phyloP scores from a whole-genome alignment of 306 rosid genomes.

The Lathyrus tuberosus region DNA sequence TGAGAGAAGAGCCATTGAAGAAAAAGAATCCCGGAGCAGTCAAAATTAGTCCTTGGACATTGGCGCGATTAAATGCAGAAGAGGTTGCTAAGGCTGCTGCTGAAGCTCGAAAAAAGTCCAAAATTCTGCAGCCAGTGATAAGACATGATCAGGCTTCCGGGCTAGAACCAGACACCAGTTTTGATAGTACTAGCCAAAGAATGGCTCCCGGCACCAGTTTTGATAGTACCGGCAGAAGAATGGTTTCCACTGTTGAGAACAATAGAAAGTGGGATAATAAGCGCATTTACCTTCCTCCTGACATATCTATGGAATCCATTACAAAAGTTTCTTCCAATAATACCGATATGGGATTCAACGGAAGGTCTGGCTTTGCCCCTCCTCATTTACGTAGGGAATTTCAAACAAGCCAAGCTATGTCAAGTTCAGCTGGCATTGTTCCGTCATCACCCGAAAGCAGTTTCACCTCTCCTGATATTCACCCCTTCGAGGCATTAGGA shows the following conservation, averaged over 20 bases:
- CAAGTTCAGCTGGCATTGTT: conserved; percentile 62
- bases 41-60: conserved; percentile 93
- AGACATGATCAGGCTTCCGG: conserved; percentile 55
- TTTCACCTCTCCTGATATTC: conserved; percentile 88
- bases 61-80: conserved; percentile 89
- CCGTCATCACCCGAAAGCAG: conserved; percentile 94
- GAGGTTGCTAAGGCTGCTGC: conserved; percentile 93
- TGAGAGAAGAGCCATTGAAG: conserved; percentile 60
- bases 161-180: conserved; percentile 56
- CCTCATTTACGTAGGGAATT: conserved; percentile 75
- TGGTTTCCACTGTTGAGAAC: conserved; percentile 60
- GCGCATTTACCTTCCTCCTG: conserved; percentile 74
- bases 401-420: conserved; percentile 66
- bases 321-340: conserved; percentile 51
- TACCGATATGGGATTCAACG: conserved; percentile 51
- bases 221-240: conserved; percentile 63
- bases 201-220: conserved; percentile 59
- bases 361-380: conserved; percentile 69
- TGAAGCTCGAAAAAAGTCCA: conserved; percentile 89
- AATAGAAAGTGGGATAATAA: conserved; percentile 64
- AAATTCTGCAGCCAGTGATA: conserved; percentile 77
- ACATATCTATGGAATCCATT: conserved; percentile 61
- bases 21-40: conserved; percentile 74
- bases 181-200: conserved; percentile 65
- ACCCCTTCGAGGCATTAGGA: conserved; percentile 69